Percentiles rank a stretch among this genome's conserved stretches.
Evolutionary conservation across 2,329 filamentous ascomycete species (phyloP).

Genomic region (Periconia sp.): DNA sequence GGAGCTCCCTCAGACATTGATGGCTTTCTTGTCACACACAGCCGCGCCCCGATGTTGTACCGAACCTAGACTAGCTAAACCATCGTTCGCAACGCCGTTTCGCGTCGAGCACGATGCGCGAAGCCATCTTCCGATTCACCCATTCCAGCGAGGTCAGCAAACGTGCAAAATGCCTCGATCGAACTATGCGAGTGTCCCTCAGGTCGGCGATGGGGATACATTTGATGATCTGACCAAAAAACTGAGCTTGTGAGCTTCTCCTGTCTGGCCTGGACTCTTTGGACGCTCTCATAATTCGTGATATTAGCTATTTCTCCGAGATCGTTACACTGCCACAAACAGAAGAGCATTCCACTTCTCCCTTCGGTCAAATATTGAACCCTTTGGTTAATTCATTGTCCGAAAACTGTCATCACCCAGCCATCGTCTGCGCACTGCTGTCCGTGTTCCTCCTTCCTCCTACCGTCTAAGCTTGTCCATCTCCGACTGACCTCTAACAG

Average conservation of each 20-base stretch:
- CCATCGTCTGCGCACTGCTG: conserved; percentile 73
- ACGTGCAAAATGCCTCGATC: not conserved
- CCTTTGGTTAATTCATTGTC: conserved; percentile 67
- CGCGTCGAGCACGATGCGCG: not conserved
- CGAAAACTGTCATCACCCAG: conserved; percentile 65
- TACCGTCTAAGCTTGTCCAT: not conserved
- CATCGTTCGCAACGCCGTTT: no score
- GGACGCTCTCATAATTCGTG: not conserved
- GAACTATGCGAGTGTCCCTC: conserved; percentile 47
- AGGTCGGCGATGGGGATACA: conserved; percentile 59
- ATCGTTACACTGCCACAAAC: conserved; percentile 66
- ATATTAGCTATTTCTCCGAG: conserved; percentile 49
- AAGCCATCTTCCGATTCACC: not conserved
- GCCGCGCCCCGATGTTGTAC: not conserved
- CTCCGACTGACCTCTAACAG: conserved; percentile 43
- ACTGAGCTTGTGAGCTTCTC: conserved; percentile 57
- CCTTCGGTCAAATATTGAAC: conserved; percentile 59
- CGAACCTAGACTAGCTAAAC: not conserved
- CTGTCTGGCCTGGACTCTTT: not conserved
- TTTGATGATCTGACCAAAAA: conserved; percentile 69
- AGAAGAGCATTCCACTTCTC: conserved; percentile 70
- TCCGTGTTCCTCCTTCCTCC: conserved; percentile 47
- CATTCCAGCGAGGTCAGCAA: not conserved
- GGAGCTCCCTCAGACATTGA: no score
- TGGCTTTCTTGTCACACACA: not conserved